Percentiles rank a stretch among this genome's conserved stretches.
These are phyloP conservation scores for Boletus fagicola DNA, from an alignment of 768 basidiomycete genomes.

Conservation along the genomic window DNA sequence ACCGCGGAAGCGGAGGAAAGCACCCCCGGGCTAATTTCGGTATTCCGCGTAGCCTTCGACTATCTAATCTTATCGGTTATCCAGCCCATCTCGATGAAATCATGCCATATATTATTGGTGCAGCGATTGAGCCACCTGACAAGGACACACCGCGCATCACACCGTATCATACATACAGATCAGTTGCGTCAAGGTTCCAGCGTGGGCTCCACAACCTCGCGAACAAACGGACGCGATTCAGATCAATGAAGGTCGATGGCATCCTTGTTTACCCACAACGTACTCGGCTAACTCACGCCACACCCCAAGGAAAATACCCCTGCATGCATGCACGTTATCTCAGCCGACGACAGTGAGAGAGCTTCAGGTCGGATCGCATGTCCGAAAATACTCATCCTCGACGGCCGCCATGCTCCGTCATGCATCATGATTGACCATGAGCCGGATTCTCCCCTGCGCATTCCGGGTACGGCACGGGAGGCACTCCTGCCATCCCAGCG, in stretches of 20 bases:
- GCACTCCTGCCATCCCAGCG: constrained; percentile 18
- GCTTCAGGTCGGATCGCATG: constrained; percentile 16
- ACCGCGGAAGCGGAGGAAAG: background rate
- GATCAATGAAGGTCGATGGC: constrained; percentile 13
- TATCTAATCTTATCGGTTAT: constrained; percentile 33
- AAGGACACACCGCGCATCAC: constrained; percentile 6
- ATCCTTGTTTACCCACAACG: constrained; percentile 23
- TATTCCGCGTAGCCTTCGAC: constrained; percentile 8
- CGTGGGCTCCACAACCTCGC: constrained; percentile 31
- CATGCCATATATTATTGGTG: constrained; percentile 8
- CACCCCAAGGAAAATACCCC: constrained; percentile 17
- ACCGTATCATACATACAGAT: constrained; percentile 22
- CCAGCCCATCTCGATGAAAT: constrained; percentile 19
- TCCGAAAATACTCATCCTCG: constrained; percentile 13
- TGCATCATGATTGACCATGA: constrained; percentile 1
- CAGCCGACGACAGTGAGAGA: constrained; percentile 16
- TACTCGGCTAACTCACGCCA: constrained; percentile 29
- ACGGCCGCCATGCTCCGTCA: background rate
- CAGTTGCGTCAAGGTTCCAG: constrained; percentile 28
- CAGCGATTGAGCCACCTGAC: constrained; percentile 2
- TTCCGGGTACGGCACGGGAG: constrained; percentile 22
- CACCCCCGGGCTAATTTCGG: constrained; percentile 9
- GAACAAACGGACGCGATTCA: constrained; percentile 13
- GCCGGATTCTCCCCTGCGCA: constrained; percentile 7
- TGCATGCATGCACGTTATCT: constrained; percentile 19